A percentile compares a stretch with the other conserved stretches of the same genome.
Conservation (phyloP, 805 yeast genomes). For the Candida sphagnicola region DNA sequence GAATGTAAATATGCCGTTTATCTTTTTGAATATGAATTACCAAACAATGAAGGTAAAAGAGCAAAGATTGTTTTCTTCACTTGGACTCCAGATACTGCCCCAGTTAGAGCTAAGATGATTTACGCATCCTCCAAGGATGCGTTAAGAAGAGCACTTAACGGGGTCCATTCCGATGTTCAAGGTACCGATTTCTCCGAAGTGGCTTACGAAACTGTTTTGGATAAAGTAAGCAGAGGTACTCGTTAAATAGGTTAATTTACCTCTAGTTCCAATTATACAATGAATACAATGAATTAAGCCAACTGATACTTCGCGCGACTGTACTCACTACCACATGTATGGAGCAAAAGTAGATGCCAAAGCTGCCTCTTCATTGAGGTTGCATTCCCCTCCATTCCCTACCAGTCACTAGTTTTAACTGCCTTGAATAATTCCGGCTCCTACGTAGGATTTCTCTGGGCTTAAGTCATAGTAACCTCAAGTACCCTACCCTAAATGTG, state of each 20-base stretch:
- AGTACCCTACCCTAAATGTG: no score
- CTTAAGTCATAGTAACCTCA: no score
- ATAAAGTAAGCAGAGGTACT: constrained; percentile 81
- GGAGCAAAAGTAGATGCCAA: no score
- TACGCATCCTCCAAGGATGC: constrained; percentile 99
- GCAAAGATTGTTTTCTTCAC: constrained; percentile 66
- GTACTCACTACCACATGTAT: no score
- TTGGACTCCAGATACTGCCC: constrained; percentile 98
- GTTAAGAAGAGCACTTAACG: constrained; percentile 93
- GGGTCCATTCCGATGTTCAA: constrained; percentile 91
- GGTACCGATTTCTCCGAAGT: constrained; percentile 98
- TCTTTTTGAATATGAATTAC: constrained; percentile 92
- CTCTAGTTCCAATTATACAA: not conserved
- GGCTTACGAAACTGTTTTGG: constrained; percentile 88
- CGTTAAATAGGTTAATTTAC: constrained; percentile 15
- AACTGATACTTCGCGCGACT: no score
- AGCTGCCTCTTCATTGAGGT: no score
- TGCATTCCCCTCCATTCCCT: no score
- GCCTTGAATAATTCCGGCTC: no score
- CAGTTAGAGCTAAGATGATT: constrained; percentile 93
- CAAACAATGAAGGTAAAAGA: constrained; percentile 92
- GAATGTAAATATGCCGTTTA: constrained; percentile 96
- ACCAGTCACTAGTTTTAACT: no score
- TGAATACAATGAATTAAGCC: no score
- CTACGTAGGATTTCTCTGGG: no score